phyloP scores from a whole-genome alignment of 768 basidiomycete species.

The Cubamyces sp. region DNA sequence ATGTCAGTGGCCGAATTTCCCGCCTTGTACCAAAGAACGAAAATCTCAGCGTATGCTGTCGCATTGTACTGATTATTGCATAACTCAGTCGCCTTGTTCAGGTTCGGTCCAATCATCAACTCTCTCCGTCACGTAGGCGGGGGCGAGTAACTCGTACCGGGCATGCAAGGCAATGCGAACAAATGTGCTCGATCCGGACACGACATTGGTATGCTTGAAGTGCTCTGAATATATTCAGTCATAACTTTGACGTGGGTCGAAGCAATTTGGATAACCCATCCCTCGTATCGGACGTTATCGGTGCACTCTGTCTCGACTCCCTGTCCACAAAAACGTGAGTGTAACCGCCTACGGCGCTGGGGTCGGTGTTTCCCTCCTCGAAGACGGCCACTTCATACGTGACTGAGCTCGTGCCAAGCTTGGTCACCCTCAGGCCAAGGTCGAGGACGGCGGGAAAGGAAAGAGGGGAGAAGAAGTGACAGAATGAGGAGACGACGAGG shows the following conservation, averaged over 20 bases:
- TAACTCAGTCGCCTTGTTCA: too few species aligned
- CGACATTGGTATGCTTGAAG: too few species aligned
- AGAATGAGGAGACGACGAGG: constrained; percentile 78
- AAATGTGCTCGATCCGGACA: too few species aligned
- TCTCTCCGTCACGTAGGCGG: too few species aligned
- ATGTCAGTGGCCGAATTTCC: too few species aligned
- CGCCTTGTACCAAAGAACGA: too few species aligned
- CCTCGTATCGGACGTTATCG: constrained; percentile 47
- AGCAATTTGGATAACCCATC: constrained; percentile 50
- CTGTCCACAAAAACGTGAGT: constrained; percentile 86
- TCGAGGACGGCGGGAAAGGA: constrained; percentile 75
- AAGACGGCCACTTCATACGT: constrained; percentile 84
- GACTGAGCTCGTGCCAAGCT: constrained; percentile 75
- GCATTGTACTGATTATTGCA: too few species aligned
- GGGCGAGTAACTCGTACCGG: too few species aligned
- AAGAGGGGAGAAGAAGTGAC: constrained; percentile 75
- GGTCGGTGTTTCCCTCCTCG: constrained; percentile 39
- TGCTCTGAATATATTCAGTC: not conserved
- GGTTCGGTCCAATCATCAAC: too few species aligned
- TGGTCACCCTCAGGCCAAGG: constrained; percentile 68
- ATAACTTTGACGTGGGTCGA: constrained; percentile 7
- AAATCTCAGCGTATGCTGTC: too few species aligned
- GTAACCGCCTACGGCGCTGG: constrained; percentile 58
- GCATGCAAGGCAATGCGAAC: too few species aligned
- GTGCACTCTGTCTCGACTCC: constrained; percentile 55